phyloP scores from a whole-genome alignment of 352 stramenopile genomes.

The Nothophytophthora sp. region DNA sequence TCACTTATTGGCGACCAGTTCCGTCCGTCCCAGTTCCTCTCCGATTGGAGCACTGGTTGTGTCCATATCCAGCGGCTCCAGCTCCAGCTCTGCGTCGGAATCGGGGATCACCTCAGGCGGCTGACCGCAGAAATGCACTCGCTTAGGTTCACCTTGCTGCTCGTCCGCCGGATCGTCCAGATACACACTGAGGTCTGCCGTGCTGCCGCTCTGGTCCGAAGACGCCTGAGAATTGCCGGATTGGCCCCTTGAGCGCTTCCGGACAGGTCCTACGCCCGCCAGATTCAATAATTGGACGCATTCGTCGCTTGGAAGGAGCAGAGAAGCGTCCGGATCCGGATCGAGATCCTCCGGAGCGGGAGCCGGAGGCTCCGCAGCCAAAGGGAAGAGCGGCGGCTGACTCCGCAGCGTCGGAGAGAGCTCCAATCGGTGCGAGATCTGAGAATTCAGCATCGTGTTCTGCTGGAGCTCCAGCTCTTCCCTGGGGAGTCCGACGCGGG shows the following conservation, averaged over 20 bases:
- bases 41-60: constrained; percentile 13
- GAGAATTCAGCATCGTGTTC: constrained; percentile 83
- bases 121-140: constrained; percentile 50
- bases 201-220: constrained; percentile 50
- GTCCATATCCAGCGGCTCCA: constrained; percentile 17
- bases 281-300: constrained; percentile 34
- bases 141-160: constrained; percentile 43
- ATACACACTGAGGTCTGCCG: constrained; percentile 42
- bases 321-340: constrained; percentile 25
- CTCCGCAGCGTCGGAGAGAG: constrained; percentile 55
- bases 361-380: constrained; percentile 21
- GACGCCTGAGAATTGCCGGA: constrained; percentile 57
- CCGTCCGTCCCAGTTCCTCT: constrained; percentile 27
- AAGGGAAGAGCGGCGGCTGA: constrained; percentile 52
- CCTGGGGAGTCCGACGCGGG: constrained; percentile 46
- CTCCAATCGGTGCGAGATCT: constrained; percentile 76
- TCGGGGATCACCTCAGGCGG: constrained; percentile 49
- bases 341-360: constrained; percentile 18
- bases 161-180: constrained; percentile 29
- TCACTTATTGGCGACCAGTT: constrained; percentile 29
- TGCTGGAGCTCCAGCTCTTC: constrained; percentile 69
- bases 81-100: constrained; percentile 6
- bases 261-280: constrained; percentile 21
- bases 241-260: constrained; percentile 54
- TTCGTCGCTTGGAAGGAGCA: constrained; percentile 32